These are phyloP conservation scores for Penicillium sp. DNA, from an alignment of 2,329 filamentous ascomycete genomes.

Conservation along the genomic window DNA sequence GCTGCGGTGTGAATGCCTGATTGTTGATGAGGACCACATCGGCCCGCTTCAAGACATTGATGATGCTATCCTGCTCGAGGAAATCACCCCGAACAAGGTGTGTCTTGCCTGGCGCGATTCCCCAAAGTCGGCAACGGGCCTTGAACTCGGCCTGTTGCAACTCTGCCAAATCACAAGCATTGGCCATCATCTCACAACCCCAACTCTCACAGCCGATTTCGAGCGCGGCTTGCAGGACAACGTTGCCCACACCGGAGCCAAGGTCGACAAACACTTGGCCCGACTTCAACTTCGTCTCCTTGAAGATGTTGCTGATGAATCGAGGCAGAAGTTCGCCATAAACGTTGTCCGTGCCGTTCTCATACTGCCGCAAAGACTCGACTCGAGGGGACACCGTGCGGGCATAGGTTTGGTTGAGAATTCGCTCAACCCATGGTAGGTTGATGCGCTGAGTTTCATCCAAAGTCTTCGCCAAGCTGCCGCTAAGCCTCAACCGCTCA, in stretches of 20 bases:
- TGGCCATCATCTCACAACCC: conserved; percentile 96
- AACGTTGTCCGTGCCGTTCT: conserved; percentile 89
- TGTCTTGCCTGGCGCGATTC: conserved; percentile 78
- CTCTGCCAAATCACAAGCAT: conserved; percentile 81
- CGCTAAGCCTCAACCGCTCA: conserved; percentile 68
- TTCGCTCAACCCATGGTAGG: conserved; percentile 75
- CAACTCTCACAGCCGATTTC: conserved; percentile 93
- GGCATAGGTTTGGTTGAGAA: conserved; percentile 86
- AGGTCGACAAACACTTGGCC: conserved; percentile 91
- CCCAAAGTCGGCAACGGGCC: conserved; percentile 88
- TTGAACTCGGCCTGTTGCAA: conserved; percentile 82
- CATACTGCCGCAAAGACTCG: conserved; percentile 80
- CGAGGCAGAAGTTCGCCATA: conserved; percentile 91
- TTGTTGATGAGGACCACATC: conserved; percentile 99
- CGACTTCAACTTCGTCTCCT: conserved; percentile 77
- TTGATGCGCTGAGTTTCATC: conserved; percentile 72
- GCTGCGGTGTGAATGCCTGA: conserved; percentile 86
- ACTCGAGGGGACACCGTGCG: conserved; percentile 90
- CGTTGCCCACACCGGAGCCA: conserved; percentile 94
- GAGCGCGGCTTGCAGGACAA: conserved; percentile 89
- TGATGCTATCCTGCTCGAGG: conserved; percentile 72
- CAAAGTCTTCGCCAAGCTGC: conserved; percentile 74
- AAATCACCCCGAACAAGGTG: conserved; percentile 85
- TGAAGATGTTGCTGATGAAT: conserved; percentile 83
- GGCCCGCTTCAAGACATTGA: conserved; percentile 76